Evolutionary conservation across 768 basidiomycete species (phyloP), one percentile per base, ranked within the genome.

Genomic region (Collybia mongolica): DNA sequence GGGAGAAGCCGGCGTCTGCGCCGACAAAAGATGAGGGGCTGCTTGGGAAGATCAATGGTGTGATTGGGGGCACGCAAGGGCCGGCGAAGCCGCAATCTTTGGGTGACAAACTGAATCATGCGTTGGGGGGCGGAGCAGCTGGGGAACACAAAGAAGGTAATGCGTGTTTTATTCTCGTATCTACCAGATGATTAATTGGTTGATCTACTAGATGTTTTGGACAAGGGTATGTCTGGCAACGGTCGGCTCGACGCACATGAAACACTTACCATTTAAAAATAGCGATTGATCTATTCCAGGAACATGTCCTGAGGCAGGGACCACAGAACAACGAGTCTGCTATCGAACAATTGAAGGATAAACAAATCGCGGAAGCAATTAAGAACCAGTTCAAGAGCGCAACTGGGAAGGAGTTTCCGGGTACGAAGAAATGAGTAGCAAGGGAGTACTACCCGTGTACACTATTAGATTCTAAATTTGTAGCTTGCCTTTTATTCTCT

Each of bases 251-350:
- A 12, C 15, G 24, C 6, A 14, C 23, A 29, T 44, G 26, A 15
- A 18, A 20, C 22, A 29, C 22, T 23, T 29, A 22, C 24, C 32
- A 17, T 18, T 22, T 51, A 15, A 11, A 22, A 4, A 18, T 41
- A 72, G 72, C 61, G 2, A 66, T 75, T 22, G 74, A 76, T 47
- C 72, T 67, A 46, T 66, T 71, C 15, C 73, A 76, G 50, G 65
- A 74, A 56, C 62, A 66, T 36, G 43, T 72, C 26, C 53, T 74
- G 49, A 54, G 62, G 20, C 54, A 60, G 41, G 74, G 72, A 2
- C 57, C 63, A 32, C 75, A 77, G 63, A 63, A 59, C 20, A 68
- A 77, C 57, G 75, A 77, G 56, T 66, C 62, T 19, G 72, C 72
- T 0, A 26, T 68, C 18, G 73, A 76, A 58, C 71, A 75, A 54